Evolutionary conservation across 2,329 filamentous ascomycete species (phyloP).

Genomic region (Lecanicillium sp.): DNA sequence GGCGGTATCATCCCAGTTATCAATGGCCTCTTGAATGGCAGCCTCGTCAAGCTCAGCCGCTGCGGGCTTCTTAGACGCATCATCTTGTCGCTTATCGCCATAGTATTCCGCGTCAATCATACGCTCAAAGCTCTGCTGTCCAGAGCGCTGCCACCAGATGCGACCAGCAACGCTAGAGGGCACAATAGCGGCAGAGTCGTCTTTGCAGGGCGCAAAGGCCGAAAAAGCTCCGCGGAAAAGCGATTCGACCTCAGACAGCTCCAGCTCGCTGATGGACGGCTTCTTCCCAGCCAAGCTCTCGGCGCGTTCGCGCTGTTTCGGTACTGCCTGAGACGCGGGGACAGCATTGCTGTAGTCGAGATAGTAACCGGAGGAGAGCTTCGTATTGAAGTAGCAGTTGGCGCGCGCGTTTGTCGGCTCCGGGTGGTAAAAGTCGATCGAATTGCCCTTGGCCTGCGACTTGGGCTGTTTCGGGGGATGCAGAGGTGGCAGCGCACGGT

Average conservation of each 20-base stretch:
- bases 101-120: slow-evolving; percentile 50
- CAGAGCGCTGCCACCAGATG: slow-evolving; percentile 71
- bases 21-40: slow-evolving; percentile 47
- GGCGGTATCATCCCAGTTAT: slow-evolving; percentile 51
- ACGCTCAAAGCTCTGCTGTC: slow-evolving; percentile 59
- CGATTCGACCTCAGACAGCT: slow-evolving; percentile 64
- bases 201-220: slow-evolving; percentile 70
- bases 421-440: slow-evolving; percentile 48
- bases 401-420: slow-evolving; percentile 48
- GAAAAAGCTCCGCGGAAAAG: slow-evolving; percentile 74
- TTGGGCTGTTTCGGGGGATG: slow-evolving; percentile 68
- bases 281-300: slow-evolving; percentile 59
- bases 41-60: slow-evolving; percentile 43
- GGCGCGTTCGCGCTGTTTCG: slow-evolving; percentile 65
- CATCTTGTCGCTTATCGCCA: slow-evolving; percentile 33
- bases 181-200: slow-evolving; percentile 65
- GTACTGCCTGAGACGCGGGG: slow-evolving; percentile 47
- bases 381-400: slow-evolving; percentile 61
- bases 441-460: slow-evolving; percentile 57
- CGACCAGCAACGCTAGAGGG: slow-evolving; percentile 61
- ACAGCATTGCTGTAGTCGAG: slow-evolving; percentile 62
- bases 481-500: slow-evolving; percentile 57
- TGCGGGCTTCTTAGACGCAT: slow-evolving; percentile 26
- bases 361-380: slow-evolving; percentile 62
- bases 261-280: slow-evolving; percentile 48